These are phyloP conservation scores for Acer saccharum DNA, from an alignment of 345 rosid genomes.

Conservation along the genomic window DNA sequence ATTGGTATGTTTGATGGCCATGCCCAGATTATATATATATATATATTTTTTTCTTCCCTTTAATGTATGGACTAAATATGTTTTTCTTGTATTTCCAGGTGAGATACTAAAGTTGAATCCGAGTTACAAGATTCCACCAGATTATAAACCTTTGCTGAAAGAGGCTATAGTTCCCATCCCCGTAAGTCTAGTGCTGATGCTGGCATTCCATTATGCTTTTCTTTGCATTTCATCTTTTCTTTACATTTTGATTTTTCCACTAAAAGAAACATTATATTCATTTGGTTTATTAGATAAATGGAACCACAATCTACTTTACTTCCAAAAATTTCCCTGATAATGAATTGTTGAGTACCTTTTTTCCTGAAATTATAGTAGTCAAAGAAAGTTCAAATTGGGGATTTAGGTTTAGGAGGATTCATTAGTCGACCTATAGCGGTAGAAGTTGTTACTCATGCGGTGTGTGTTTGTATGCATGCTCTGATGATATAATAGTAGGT, in stretches of 20 bases:
- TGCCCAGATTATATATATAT: background rate
- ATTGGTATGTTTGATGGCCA: constrained; percentile 54
- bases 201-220: background rate
- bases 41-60: background rate
- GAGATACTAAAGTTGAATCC: constrained; percentile 84
- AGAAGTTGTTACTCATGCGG: background rate
- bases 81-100: constrained; percentile 49
- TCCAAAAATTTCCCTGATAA: background rate
- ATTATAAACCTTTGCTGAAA: constrained; percentile 80
- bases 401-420: background rate
- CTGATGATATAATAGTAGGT: background rate
- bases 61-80: constrained; percentile 7
- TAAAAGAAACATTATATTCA: background rate
- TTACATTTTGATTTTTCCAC: background rate
- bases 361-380: background rate
- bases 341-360: background rate
- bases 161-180: constrained; percentile 77
- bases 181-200: constrained; percentile 60
- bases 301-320: background rate
- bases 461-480: background rate
- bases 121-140: constrained; percentile 78
- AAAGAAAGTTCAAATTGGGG: background rate
- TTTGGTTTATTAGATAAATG: background rate
- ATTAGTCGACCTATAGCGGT: background rate
- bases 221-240: constrained; percentile 3